phyloP scores from a whole-genome alignment of 2,329 filamentous ascomycete genomes.

The Penicillium palitans region DNA sequence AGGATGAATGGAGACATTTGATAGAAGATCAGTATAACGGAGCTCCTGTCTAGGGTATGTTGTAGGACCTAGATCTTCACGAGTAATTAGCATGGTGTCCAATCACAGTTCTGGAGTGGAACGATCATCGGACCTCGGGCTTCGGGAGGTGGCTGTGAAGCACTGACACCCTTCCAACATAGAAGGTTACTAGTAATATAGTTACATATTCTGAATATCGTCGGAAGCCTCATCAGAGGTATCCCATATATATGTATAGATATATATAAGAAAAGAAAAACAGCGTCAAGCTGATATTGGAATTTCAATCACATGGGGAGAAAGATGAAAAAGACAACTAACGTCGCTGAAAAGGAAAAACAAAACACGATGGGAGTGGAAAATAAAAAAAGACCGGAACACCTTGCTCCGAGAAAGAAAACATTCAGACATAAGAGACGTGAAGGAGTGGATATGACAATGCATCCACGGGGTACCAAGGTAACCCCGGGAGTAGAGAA shows the following conservation, averaged over 20 bases:
- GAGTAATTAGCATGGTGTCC: neutral
- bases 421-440: conserved; percentile 29
- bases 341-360: neutral
- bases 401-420: conserved; percentile 21
- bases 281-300: conserved; percentile 12
- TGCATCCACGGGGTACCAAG: conserved; percentile 18
- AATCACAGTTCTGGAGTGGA: neutral
- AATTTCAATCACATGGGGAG: conserved; percentile 7
- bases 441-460: conserved; percentile 20
- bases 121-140: neutral
- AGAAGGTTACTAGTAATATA: neutral
- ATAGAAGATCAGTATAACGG: neutral
- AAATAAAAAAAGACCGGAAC: conserved; percentile 16
- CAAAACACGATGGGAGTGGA: neutral
- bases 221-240: neutral
- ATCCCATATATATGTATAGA: no score
- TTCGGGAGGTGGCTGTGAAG: neutral
- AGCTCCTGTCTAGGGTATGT: neutral
- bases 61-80: neutral
- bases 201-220: neutral
- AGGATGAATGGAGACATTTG: neutral
- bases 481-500: conserved; percentile 7
- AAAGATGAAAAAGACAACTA: neutral
- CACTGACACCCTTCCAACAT: neutral
- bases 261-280: neutral